These are phyloP conservation scores for Phialemonium atrogriseum DNA, from an alignment of 2,329 filamentous ascomycete species.

Conservation along the genomic window DNA sequence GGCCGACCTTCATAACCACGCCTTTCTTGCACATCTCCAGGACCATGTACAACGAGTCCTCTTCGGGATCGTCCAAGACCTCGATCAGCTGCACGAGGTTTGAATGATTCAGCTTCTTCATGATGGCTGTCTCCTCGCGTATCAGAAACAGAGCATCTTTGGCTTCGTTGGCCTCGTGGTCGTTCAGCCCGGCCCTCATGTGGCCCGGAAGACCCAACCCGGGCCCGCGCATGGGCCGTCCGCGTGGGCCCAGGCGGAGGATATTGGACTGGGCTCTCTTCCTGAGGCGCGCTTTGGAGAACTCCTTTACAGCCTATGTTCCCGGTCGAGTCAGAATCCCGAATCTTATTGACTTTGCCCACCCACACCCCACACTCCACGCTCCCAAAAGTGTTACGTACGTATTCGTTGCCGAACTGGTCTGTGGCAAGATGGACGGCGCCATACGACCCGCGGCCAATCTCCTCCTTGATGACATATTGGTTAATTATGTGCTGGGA, in stretches of 20 bases:
- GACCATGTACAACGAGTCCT: conserved; percentile 97
- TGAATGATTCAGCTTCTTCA: conserved; percentile 95
- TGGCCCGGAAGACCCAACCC: conserved; percentile 16
- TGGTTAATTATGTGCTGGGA: conserved; percentile 88
- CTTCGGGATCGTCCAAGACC: conserved; percentile 88
- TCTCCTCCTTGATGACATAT: conserved; percentile 89
- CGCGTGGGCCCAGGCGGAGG: conserved; percentile 32
- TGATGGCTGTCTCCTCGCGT: conserved; percentile 93
- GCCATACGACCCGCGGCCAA: conserved; percentile 92
- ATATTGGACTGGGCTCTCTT: conserved; percentile 89
- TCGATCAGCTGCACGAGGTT: conserved; percentile 93
- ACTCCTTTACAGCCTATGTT: conserved; percentile 94
- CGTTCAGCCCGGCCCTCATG: conserved; percentile 17
- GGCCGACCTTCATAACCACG: conserved; percentile 88
- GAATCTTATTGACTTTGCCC: no score
- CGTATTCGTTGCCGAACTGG: conserved; percentile 88
- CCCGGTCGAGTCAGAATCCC: conserved; percentile 8
- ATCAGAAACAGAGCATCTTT: conserved; percentile 73
- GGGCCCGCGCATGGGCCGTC: conserved; percentile 10
- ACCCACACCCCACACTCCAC: background rate
- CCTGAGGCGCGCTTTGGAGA: conserved; percentile 84
- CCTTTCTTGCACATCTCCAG: conserved; percentile 99
- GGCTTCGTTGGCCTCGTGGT: conserved; percentile 50
- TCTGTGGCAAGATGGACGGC: conserved; percentile 86
- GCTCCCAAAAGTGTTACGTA: conserved; percentile 35